Base-by-base conservation (phyloP, 108 stramenopile species). In the Nannochloropsis granulata region DNA sequence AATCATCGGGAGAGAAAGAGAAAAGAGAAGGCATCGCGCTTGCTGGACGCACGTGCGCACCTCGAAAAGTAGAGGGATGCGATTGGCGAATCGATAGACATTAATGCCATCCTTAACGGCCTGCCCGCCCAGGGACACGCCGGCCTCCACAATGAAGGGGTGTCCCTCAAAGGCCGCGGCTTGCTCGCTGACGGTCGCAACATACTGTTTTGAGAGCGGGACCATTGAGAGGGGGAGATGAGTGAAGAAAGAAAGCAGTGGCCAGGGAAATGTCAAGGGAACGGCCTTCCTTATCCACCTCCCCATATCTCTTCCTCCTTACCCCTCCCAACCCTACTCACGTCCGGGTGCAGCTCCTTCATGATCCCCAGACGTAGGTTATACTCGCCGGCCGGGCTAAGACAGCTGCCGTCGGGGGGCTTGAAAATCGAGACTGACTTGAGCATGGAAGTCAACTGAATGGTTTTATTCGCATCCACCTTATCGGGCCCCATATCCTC, bases 141-240 rank as follows among this genome's bases (percentile, higher is more conserved):
- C 97, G 12, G 96, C 97, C 89, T 98, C 97, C 9, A 98, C 96
- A 25, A 98, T 84, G 86, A 98, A 98, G 26, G 97, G 95, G 86
- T 98, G 97, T 0, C 97, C 97, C 79, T 88, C 87, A 43, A 87
- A 23, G 0, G 85, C 87, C 13, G 80, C 84, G n/a, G 87, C 84
- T 84, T 88, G 86, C 23, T 88, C 87, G 24, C 84, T 88, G 44
- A 85, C 87, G 80, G 88, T 87, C 24, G 86, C 86, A 23, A 88
- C 86, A 81, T 83, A 87, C 19, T 83, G 44, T 24, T 14, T 24
- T 80, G 8, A 9, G 34, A 5, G 2, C 71, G 7, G 21, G 71
- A n/a, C 3, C 14, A 80, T 80, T 8, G 2, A 71, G 2, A 34
- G 34, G 34, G 5, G 34, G 34, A 34, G 34, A 34, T 34, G 34